Evolutionary conservation across 768 basidiomycete species (phyloP), one percentile per base, ranked within the genome.

Genomic region (Suillus luteus): DNA sequence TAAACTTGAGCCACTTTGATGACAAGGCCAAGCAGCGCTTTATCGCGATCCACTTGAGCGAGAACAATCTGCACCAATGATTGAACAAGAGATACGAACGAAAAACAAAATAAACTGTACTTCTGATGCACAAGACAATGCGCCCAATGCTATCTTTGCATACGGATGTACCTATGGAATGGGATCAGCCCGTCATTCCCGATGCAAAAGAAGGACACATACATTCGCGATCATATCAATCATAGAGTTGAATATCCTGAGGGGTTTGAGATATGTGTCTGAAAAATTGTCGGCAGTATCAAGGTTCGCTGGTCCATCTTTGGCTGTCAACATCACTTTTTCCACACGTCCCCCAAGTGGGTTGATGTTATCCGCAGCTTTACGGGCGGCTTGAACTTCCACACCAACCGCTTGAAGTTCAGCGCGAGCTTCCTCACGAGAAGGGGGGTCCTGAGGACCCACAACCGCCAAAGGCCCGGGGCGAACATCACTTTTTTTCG

Each of bases 81-180:
- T 8, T 38, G 38, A 51, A 38, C 15, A 24, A 15, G n/a, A 5
- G 27, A 62, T 40, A 57, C 1, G 3, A 17, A 27, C 27, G 1
- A 62, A 22, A 22, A 37, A 7, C 6, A 1, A 40, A 14, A 35
- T 9, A 1, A 37, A 22, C 49, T 37, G 5, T 38, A 60, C 63
- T n/a, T 62, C 46, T 19, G 59, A 61, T 35, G 63, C 63, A 15
- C 24, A 38, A 19, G 60, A 35, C 48, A 64, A 31, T 14, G n/a
- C 48, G 8, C 43, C 37, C 46, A 62, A 15, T 1, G 63, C 63
- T 22, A 64, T 62, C n/a, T 60, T 59, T 6, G 59, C 59, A 37
- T 63, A 63, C 11, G 62, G 62, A 38, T 63, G 62, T 3, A 63
- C 9, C 62, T 63, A n/a, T 19, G 4, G 14, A n/a, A 31, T 19